Percentiles rank a stretch among this genome's conserved stretches.
Conservation (phyloP, 306 rosid species). For the Phaseolus lunatus region DNA sequence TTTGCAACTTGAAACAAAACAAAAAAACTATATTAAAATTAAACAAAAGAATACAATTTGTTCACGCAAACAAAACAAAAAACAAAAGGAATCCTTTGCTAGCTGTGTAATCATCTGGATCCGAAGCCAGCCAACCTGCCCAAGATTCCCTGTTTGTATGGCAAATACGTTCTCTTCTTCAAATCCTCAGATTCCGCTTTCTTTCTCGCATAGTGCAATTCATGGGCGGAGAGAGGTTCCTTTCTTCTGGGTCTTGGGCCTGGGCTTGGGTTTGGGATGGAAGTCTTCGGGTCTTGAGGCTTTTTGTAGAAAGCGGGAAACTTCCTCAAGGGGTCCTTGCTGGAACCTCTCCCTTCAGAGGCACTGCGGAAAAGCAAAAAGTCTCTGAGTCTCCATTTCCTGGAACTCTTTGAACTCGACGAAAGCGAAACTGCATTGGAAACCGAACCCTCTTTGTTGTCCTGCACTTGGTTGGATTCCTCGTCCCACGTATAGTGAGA, state of each 20-base stretch:
- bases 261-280: background rate
- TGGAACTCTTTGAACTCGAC: constrained; percentile 50
- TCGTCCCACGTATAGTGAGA: constrained; percentile 60
- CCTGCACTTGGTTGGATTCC: constrained; percentile 39
- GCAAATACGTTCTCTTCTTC: constrained; percentile 90
- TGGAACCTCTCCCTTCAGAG: constrained; percentile 81
- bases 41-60: constrained; percentile 41
- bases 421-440: background rate
- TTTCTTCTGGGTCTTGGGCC: constrained; percentile 42
- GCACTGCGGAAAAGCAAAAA: constrained; percentile 86
- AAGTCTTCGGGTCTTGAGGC: constrained; percentile 48
- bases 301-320: constrained; percentile 52
- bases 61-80: background rate
- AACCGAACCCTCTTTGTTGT: constrained; percentile 35
- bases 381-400: constrained; percentile 81
- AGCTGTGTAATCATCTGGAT: constrained; percentile 24
- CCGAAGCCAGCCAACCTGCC: constrained; percentile 78
- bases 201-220: constrained; percentile 72
- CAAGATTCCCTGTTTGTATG: constrained; percentile 85
- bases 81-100: background rate
- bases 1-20: constrained; percentile 9
- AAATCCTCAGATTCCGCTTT: constrained; percentile 74
- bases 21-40: constrained; percentile 15
- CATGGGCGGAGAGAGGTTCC: constrained; percentile 70
- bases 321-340: constrained; percentile 69